Base-by-base conservation (phyloP, 163 green algal species). In the Volvox carteri region DNA sequence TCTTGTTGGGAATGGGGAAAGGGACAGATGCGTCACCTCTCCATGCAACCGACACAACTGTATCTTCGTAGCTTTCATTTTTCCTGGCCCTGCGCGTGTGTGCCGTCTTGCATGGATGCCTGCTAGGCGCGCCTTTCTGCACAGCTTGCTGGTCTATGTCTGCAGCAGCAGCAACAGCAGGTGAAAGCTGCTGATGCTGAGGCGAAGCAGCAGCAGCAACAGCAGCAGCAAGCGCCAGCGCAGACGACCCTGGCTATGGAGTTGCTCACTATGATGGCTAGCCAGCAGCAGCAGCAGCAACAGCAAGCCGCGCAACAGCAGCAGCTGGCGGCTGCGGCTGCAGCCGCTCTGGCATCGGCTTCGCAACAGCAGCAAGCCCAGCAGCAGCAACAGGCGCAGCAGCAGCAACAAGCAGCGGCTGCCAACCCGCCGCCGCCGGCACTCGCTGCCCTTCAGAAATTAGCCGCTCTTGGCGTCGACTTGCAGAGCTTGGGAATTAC, bases 241-340 rank as follows among this genome's bases (percentile, higher is more conserved):
- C 42, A 87, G 30, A n/a, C 80, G 21, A 81, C 35, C 67, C n/a
- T 81, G 23, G 50, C 83, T 4, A 37, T 88, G 68, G 83, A 88
- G 68, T 48, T 88, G 33, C 83, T 88, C 33, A 70, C 33, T 37
- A 25, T 88, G 9, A 50, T 81, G 33, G 81, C 81, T 1, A 68
- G 4, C 28, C 50, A 81, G 44, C 83, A 88, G 68, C 83, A 88
- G 50, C 48, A 78, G 25, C 67, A 79, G 21, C 83, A 88, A 48
- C 81, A 87, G n/a, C 62, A 70, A 37, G 52, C 33, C 16, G 18
- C 18, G 48, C 83, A 81, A 25, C 62, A 81, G 8, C 62, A 83
- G 48, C 81, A 81, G 68, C 33, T 35, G 25, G 35, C 37, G 48
- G 81, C 48, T 3, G 83, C 83, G 1, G 83, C 83, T 8, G 81